A percentile compares a stretch with the other conserved stretches of the same genome.
phyloP scores from a whole-genome alignment of 2,329 filamentous ascomycete species.

The Beauveria medogensis region DNA sequence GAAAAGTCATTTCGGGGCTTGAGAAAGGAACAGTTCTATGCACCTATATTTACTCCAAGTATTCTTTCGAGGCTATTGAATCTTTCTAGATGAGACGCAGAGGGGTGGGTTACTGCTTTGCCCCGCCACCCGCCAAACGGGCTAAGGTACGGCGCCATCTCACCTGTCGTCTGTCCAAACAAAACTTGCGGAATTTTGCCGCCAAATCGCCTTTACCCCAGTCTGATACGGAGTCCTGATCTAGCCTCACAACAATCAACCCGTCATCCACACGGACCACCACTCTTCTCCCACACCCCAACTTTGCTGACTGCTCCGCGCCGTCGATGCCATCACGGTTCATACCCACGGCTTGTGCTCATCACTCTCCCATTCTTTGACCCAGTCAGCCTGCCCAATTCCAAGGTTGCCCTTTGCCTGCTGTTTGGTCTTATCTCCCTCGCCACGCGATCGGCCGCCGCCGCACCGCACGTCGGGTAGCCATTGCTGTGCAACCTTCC shows the following conservation, averaged over 20 bases:
- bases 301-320: not conserved
- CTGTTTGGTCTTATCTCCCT: not conserved
- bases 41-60: too few species aligned
- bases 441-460: not conserved
- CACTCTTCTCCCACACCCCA: not conserved
- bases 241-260: slow-evolving; percentile 7
- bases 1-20: too few species aligned
- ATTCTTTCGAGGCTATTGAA: too few species aligned
- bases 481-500: not conserved
- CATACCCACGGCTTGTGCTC: not conserved
- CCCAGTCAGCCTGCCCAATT: not conserved
- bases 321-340: slow-evolving; percentile 1
- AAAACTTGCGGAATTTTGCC: too few species aligned
- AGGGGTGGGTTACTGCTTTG: too few species aligned
- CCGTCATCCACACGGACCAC: not conserved
- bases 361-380: not conserved
- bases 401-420: not conserved
- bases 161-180: too few species aligned
- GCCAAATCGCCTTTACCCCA: slow-evolving; percentile 2
- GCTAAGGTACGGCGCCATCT: too few species aligned
- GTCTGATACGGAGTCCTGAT: not conserved
- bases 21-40: too few species aligned
- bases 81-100: too few species aligned
- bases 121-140: too few species aligned
- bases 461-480: not conserved